Evolutionary conservation across 768 basidiomycete genomes (phyloP), one percentile per base, ranked within the genome.

Genomic region (Hypsizygus marmoreus): DNA sequence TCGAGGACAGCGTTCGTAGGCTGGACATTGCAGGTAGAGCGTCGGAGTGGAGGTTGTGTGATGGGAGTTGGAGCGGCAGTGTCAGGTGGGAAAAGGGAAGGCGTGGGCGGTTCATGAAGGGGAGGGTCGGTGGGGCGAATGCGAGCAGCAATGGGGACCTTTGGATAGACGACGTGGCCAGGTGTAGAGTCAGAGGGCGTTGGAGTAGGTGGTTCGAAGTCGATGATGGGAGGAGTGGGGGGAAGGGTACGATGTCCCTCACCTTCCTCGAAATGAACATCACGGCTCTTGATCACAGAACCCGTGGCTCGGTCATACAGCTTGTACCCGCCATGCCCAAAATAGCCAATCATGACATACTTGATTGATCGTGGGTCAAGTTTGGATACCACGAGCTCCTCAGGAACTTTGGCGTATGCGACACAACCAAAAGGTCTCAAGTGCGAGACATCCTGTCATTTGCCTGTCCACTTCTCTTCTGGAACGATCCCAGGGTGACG

Each of bases 341-440:
- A 57, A 36, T 56, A 62, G 7, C 60, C 54, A 25, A 60, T 49
- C 32, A 62, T 24, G n/a, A 30, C 26, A 13, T 43, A 51, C 24
- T 56, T 56, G 32, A 56, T 28, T 5, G 58, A 57, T 14, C 36
- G 19, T 19, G 49, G 33, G 22, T 50, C 47, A 0, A 59, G 28
- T 40, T 62, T 62, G 9, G 50, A 56, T 4, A 22, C 35, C 6
- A 39, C 25, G 2, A 54, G 28, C 37, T 68, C 59, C 32, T 57
- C 46, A 7, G 51, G 62, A 9, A 59, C 53, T 35, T 61, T 59
- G n/a, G 53, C 61, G 23, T 54, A 60, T 7, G 56, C 17, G 40
- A 46, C 1, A 23, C 45, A 64, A 6, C 67, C 60, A 29, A 60
- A 66, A 10, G 59, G 59, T 1, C 57, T 47, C 0, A 68, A 29